Percentiles rank a stretch among this genome's conserved stretches.
phyloP scores from a whole-genome alignment of 495 filamentous ascomycete genomes.

The Aspergillus incahuasiensis region DNA sequence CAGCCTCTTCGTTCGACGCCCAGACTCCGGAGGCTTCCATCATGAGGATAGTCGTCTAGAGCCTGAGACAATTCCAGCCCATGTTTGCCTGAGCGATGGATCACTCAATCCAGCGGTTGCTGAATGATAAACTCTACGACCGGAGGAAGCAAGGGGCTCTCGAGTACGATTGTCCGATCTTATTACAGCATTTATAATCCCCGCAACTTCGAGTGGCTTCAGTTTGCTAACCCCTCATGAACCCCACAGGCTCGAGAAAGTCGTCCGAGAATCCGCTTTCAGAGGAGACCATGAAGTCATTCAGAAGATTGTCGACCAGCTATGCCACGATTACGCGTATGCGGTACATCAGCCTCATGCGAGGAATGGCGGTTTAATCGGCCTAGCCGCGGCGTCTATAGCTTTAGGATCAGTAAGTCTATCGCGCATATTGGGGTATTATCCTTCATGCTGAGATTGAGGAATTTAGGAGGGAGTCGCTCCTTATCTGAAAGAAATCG shows the following conservation, averaged over 20 bases:
- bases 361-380: constrained; percentile 93
- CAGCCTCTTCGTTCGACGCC: constrained; percentile 13
- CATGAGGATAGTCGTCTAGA: constrained; percentile 31
- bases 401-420: constrained; percentile 81
- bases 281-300: constrained; percentile 73
- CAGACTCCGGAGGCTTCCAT: constrained; percentile 18
- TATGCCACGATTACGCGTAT: constrained; percentile 97
- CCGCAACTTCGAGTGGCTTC: neutral
- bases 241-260: constrained; percentile 69
- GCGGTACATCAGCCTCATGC: constrained; percentile 97
- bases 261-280: constrained; percentile 80
- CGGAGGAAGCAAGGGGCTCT: constrained; percentile 93
- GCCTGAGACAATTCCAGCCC: constrained; percentile 21
- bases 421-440: neutral
- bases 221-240: constrained; percentile 8
- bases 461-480: constrained; percentile 71
- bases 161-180: constrained; percentile 61
- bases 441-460: constrained; percentile 21
- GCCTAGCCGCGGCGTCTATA: constrained; percentile 92
- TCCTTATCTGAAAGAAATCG: constrained; percentile 83
- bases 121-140: constrained; percentile 98
- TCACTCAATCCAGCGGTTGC: constrained; percentile 74
- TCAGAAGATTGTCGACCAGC: constrained; percentile 82
- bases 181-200: neutral
- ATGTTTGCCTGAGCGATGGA: constrained; percentile 62